Base-by-base conservation (phyloP, 768 basidiomycete genomes). In the Boletus rubescentipes region DNA sequence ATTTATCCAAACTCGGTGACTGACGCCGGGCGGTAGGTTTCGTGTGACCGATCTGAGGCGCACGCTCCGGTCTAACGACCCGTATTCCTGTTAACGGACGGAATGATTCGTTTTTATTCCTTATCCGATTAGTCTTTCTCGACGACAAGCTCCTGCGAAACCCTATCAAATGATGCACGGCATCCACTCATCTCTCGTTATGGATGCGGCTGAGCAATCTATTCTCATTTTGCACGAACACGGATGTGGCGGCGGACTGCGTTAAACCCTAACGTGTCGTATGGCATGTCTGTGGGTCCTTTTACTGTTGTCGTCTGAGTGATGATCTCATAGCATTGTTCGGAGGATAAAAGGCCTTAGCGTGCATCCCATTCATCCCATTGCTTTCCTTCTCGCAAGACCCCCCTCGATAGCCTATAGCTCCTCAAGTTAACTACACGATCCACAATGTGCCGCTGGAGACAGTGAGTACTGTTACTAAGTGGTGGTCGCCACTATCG, bases 381-480 rank as follows among this genome's bases (percentile, higher is more conserved):
- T 58, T 21, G 29, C 37, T 15, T 46, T 47, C 46, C n/a, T n/a
- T n/a, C 46, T 35, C 46, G 20, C 40, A 44, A 16, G 54, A 34
- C n/a, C 57, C 44, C 50, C 40, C 50, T 55, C 49, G 36, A 52
- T 50, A 43, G 9, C 34, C 34, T 42, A 37, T 32, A 48, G 2
- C 42, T 31, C 37, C n/a, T 39, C 29, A 37, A 29, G 15, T 36
- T 39, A 5, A 30, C 23, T 34, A 41, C 53, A 41, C 47, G 31
- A 54, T 11, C 35, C 46, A 68, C 32, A 15, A 83, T 84, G 82
- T 84, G 82, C 68, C 73, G 72, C 62, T 75, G 70, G 63, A 79
- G 82, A 71, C 80, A 77, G 82, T 84, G 61, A 68, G 79, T 75
- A 5, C 20, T 11, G 20, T 20, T 6, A 11, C 23, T 37, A 18